A percentile compares a stretch with the other conserved stretches of the same genome.
These are phyloP conservation scores for Leccinum pachyderme DNA, from an alignment of 1,284 basidiomycete species.

Conservation along the genomic window DNA sequence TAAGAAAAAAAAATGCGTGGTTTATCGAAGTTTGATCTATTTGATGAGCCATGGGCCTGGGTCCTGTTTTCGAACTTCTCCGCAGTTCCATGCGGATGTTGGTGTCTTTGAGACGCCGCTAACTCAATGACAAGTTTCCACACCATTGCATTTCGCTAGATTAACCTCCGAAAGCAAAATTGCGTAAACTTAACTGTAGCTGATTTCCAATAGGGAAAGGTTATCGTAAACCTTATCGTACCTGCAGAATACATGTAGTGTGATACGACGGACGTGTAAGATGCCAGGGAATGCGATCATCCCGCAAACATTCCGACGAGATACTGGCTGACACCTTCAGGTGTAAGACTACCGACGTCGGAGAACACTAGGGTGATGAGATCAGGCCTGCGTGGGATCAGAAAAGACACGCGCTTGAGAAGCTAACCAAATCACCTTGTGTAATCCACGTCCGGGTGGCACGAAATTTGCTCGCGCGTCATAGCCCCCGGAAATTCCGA, in stretches of 20 bases:
- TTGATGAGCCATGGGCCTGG: slow-evolving; percentile 19
- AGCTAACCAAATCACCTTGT: slow-evolving; percentile 54
- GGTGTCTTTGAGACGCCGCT: slow-evolving; percentile 11
- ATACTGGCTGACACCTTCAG: slow-evolving; percentile 88
- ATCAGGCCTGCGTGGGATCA: slow-evolving; percentile 61
- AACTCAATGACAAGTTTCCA: slow-evolving; percentile 5
- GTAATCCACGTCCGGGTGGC: slow-evolving; percentile 81
- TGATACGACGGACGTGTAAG: neutral
- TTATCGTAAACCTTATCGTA: slow-evolving; percentile 41
- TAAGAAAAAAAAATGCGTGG: slow-evolving; percentile 13
- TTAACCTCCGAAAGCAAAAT: slow-evolving; percentile 13
- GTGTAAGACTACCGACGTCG: slow-evolving; percentile 89
- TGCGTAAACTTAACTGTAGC: slow-evolving; percentile 13
- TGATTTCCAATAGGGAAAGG: slow-evolving; percentile 30
- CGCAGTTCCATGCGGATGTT: slow-evolving; percentile 20
- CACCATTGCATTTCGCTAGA: slow-evolving; percentile 11
- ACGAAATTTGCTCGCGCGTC: slow-evolving; percentile 70
- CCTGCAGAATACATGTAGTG: slow-evolving; percentile 19
- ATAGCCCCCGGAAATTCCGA: slow-evolving; percentile 43
- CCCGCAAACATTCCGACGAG: slow-evolving; percentile 88
- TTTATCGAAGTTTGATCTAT: slow-evolving; percentile 20
- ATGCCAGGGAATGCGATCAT: slow-evolving; percentile 31
- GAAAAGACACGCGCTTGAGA: slow-evolving; percentile 14
- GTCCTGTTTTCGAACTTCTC: slow-evolving; percentile 11
- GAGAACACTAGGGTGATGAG: slow-evolving; percentile 88